These are phyloP conservation scores for sorghum (Sorghum bicolor) DNA, from an alignment of 176 grass and related monocot species.

Conservation along the genomic window DNA sequence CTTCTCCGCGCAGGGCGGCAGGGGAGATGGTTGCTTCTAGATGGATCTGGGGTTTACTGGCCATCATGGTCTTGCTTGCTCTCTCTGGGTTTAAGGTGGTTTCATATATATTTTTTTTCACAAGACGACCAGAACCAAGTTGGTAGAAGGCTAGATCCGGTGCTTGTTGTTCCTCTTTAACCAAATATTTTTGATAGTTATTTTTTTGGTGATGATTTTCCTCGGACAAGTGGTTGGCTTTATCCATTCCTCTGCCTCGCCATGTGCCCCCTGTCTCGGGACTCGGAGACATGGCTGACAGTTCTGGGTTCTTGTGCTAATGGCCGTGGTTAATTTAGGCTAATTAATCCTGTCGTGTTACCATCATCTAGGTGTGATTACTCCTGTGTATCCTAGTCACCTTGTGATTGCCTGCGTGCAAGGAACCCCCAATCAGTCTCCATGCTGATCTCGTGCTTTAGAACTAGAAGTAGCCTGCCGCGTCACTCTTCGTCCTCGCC, in stretches of 20 bases:
- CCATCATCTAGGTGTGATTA: neutral
- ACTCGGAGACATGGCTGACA: neutral
- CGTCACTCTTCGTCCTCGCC: slow-evolving; percentile 26
- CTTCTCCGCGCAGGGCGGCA: neutral
- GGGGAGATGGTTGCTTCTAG: slow-evolving; percentile 6
- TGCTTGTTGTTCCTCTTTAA: neutral
- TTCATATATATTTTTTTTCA: neutral
- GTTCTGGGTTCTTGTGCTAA: slow-evolving; percentile 14
- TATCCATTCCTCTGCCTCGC: neutral
- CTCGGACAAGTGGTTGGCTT: slow-evolving; percentile 3
- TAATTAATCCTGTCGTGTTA: neutral
- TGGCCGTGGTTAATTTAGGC: neutral
- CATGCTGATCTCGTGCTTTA: slow-evolving; percentile 26
- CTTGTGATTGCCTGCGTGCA: slow-evolving; percentile 26
- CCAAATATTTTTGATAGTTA: neutral
- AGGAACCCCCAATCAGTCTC: neutral
- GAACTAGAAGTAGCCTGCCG: neutral
- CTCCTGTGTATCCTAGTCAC: neutral
- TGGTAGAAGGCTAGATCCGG: slow-evolving; percentile 31
- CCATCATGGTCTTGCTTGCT: neutral
- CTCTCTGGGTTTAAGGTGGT: slow-evolving; percentile 38
- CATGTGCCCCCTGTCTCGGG: slow-evolving; percentile 18
- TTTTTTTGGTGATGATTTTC: neutral
- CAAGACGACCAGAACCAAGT: neutral
- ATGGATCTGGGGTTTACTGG: slow-evolving; percentile 35